Percentiles rank a stretch among this genome's conserved stretches.
phyloP scores from a whole-genome alignment of 2,329 filamentous ascomycete species.

The Tolypocladium pustulatum region DNA sequence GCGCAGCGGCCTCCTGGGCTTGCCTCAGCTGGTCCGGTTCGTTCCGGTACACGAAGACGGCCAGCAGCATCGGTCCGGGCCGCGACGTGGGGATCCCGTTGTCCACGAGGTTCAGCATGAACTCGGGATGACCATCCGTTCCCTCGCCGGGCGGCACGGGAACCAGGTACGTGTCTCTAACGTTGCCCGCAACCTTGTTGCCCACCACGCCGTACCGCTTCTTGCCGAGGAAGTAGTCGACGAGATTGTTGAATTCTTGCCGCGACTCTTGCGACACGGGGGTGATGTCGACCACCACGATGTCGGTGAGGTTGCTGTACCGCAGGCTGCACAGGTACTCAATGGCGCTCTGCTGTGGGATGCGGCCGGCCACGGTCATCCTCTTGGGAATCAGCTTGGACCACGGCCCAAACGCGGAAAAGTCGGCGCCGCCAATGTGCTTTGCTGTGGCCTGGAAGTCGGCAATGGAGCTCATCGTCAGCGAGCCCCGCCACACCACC shows the following conservation, averaged over 20 bases:
- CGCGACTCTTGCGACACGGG: conserved; percentile 51
- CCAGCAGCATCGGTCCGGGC: conserved; percentile 66
- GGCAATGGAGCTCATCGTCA: conserved; percentile 68
- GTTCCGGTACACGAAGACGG: conserved; percentile 75
- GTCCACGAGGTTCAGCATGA: conserved; percentile 79
- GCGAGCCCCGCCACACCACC: conserved; percentile 66
- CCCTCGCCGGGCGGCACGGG: conserved; percentile 63
- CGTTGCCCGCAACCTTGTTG: conserved; percentile 61
- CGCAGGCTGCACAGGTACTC: conserved; percentile 85
- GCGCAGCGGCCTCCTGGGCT: conserved; percentile 10
- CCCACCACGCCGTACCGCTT: conserved; percentile 80
- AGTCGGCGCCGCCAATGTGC: conserved; percentile 75
- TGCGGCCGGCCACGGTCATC: conserved; percentile 66
- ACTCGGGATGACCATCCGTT: conserved; percentile 59
- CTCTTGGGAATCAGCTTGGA: conserved; percentile 60
- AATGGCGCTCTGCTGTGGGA: conserved; percentile 71
- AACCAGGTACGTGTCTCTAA: conserved; percentile 85
- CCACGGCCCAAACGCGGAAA: conserved; percentile 57
- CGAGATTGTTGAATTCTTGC: conserved; percentile 62
- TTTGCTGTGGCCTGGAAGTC: conserved; percentile 69
- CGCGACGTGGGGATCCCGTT: conserved; percentile 65
- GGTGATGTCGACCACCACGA: conserved; percentile 67
- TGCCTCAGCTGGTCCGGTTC: conserved; percentile 29
- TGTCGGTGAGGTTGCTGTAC: conserved; percentile 72
- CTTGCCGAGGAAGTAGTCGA: conserved; percentile 76